phyloP scores from a whole-genome alignment of 805 yeast genomes.

The Nakazawaea sp. region DNA sequence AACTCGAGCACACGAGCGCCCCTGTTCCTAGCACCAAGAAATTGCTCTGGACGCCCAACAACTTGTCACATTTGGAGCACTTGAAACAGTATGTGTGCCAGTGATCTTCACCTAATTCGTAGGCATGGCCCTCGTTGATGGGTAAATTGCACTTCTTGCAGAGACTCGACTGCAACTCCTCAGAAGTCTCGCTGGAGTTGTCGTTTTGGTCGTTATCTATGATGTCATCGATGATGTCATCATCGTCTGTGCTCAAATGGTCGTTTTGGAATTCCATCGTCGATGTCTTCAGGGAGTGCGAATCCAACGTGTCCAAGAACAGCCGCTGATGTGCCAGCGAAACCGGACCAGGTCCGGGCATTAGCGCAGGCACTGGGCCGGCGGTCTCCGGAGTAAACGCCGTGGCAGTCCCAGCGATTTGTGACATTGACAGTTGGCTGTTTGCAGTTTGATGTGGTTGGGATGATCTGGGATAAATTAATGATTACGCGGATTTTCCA shows the following conservation, averaged over 20 bases:
- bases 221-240: neutral
- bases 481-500: too few species aligned
- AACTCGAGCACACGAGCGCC: constrained; percentile 78
- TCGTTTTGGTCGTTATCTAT: constrained; percentile 3
- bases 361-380: too few species aligned
- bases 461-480: too few species aligned
- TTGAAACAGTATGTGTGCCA: constrained; percentile 95
- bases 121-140: constrained; percentile 88
- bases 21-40: constrained; percentile 92
- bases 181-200: neutral
- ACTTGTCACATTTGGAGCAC: constrained; percentile 76
- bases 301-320: constrained; percentile 3
- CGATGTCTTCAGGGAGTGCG: neutral
- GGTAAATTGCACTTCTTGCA: constrained; percentile 37
- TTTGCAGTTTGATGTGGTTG: too few species aligned
- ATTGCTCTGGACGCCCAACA: constrained; percentile 81
- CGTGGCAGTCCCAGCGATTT: too few species aligned
- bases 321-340: constrained; percentile 2
- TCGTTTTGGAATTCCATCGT: neutral
- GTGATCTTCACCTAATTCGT: constrained; percentile 78
- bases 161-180: constrained; percentile 7
- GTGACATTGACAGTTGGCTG: too few species aligned
- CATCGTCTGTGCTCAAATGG: constrained; percentile 2
- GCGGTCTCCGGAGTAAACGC: too few species aligned
- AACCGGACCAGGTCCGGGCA: too few species aligned